Conservation (phyloP, 352 stramenopile species). For the Thraustochytrium striatum region DNA sequence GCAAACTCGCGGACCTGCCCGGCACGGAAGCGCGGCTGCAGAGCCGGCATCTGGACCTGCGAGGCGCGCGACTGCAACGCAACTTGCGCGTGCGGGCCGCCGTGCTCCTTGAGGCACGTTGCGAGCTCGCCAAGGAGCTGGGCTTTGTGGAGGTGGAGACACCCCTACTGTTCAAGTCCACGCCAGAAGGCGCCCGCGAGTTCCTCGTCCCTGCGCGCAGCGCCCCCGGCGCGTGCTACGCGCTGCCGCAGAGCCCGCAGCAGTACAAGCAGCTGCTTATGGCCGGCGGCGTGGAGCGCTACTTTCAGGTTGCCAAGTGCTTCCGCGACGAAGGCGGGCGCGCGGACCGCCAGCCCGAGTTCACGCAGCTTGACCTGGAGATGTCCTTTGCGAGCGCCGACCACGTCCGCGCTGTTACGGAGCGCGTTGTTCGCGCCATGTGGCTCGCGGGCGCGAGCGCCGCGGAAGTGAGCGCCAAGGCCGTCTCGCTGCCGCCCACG, state of each 20-base stretch:
- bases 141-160: slow-evolving; percentile 80
- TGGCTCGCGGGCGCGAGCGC: slow-evolving; percentile 56
- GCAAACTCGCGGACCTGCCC: slow-evolving; percentile 55
- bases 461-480: not conserved
- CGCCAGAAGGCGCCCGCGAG: slow-evolving; percentile 73
- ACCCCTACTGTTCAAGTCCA: slow-evolving; percentile 77
- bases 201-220: slow-evolving; percentile 66
- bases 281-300: slow-evolving; percentile 74
- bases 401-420: slow-evolving; percentile 69
- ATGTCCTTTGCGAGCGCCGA: slow-evolving; percentile 73
- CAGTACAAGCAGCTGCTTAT: slow-evolving; percentile 87
- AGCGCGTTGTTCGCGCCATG: slow-evolving; percentile 66
- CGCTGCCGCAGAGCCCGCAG: slow-evolving; percentile 78
- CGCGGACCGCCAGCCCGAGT: slow-evolving; percentile 78
- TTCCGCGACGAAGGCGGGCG: slow-evolving; percentile 79
- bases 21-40: slow-evolving; percentile 71
- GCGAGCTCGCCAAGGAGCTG: slow-evolving; percentile 58
- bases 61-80: slow-evolving; percentile 66
- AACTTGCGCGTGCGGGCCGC: slow-evolving; percentile 72
- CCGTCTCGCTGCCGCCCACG: not conserved
- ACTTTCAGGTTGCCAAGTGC: slow-evolving; percentile 80
- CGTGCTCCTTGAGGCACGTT: slow-evolving; percentile 57
- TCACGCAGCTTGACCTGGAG: slow-evolving; percentile 82
- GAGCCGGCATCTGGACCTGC: slow-evolving; percentile 73
- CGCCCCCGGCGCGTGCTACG: slow-evolving; percentile 65